Percentiles rank a stretch among this genome's conserved stretches.
These are phyloP conservation scores for Fomitopsis palustris DNA, from an alignment of 1,284 basidiomycete genomes.

Conservation along the genomic window DNA sequence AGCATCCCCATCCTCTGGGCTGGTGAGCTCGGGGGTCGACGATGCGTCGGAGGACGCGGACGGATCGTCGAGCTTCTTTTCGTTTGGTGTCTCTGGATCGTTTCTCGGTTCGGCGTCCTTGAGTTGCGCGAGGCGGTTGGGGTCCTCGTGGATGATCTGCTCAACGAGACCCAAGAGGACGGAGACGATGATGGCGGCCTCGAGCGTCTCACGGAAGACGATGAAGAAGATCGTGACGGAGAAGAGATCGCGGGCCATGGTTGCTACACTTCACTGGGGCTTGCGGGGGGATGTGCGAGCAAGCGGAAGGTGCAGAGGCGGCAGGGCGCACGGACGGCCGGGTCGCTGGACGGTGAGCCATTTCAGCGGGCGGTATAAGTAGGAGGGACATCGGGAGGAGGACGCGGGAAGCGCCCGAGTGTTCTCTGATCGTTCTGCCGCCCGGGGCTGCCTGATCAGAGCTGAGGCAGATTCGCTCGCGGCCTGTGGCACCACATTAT, in stretches of 20 bases:
- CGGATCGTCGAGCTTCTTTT: constrained; percentile 1
- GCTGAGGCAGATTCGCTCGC: constrained; percentile 2
- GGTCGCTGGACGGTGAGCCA: not conserved
- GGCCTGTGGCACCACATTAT: not conserved
- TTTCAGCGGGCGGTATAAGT: not conserved
- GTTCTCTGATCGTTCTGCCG: not conserved
- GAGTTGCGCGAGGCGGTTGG: constrained; percentile 14
- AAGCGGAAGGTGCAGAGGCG: constrained; percentile 9
- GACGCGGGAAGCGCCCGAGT: not conserved
- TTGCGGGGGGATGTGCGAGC: constrained; percentile 13
- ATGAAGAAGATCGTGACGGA: constrained; percentile 86
- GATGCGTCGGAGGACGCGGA: not conserved
- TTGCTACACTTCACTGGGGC: constrained; percentile 6
- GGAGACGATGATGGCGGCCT: constrained; percentile 86
- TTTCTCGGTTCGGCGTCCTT: constrained; percentile 10
- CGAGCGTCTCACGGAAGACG: constrained; percentile 85
- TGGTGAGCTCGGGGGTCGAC: constrained; percentile 16
- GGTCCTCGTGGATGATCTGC: constrained; percentile 61
- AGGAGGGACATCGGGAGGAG: not conserved
- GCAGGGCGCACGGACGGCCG: constrained; percentile 1
- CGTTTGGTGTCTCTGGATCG: constrained; percentile 11
- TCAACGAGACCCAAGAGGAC: constrained; percentile 84
- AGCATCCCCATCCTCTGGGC: constrained; percentile 20
- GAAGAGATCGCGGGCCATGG: constrained; percentile 65
- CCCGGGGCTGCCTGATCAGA: not conserved